These are phyloP conservation scores for Westerdykella aurantiaca DNA, from an alignment of 2,329 filamentous ascomycete species.

Conservation along the genomic window DNA sequence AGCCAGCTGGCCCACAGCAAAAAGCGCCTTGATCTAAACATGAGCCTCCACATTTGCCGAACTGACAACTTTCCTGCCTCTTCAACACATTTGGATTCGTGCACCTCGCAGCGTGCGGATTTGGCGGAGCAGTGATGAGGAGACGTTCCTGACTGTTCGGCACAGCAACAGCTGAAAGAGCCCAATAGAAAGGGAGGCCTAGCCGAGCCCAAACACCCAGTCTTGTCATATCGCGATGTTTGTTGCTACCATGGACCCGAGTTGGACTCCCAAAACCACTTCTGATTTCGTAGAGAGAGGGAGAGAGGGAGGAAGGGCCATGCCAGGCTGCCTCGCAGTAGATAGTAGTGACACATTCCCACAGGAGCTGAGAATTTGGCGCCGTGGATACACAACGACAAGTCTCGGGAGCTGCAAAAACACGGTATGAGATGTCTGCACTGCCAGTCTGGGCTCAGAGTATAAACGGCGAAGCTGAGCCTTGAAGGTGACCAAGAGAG, in stretches of 20 bases:
- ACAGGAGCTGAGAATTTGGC: too few species aligned
- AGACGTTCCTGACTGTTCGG: constrained; percentile 3
- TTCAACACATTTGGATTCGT: constrained; percentile 1
- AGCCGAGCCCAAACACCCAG: too few species aligned
- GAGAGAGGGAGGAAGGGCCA: background rate
- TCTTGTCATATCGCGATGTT: too few species aligned
- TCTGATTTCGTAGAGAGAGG: too few species aligned
- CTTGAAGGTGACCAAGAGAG: background rate
- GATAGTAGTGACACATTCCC: too few species aligned
- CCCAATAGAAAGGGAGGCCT: too few species aligned
- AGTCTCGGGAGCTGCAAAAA: background rate
- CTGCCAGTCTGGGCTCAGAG: background rate
- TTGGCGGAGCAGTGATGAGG: constrained; percentile 6
- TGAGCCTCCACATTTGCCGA: constrained; percentile 6
- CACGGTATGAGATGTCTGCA: background rate
- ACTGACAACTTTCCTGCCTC: constrained; percentile 6
- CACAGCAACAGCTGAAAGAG: too few species aligned
- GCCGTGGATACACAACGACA: too few species aligned
- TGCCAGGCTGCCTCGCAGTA: too few species aligned
- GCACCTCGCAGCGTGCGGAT: constrained; percentile 3
- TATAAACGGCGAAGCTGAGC: background rate
- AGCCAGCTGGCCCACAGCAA: constrained; percentile 12
- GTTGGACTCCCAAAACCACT: too few species aligned
- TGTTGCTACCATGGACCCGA: too few species aligned
- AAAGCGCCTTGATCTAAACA: constrained; percentile 11